Evolutionary conservation across 2,329 filamentous ascomycete species (phyloP), one percentile per base, ranked within the genome.

Genomic region (Cercospora sp.): DNA sequence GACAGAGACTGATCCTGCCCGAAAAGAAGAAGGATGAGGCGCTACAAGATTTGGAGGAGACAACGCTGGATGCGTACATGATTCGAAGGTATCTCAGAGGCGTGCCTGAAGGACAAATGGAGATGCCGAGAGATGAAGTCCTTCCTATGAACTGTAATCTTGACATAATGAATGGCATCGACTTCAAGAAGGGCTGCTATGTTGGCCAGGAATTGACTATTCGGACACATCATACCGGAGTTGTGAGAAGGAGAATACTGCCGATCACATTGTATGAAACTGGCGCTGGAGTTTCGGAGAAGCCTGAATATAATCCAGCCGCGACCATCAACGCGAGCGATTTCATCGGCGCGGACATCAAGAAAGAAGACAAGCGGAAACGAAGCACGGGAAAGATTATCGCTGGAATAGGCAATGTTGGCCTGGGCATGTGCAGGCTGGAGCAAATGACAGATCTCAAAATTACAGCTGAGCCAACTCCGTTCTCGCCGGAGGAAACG

Each of bases 181-280:
- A 97, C 80, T 99, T 95, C 82, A 89, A 89, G 77, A 99, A 99
- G 82, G 95, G 95, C 7, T 99, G 95, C 81, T 99, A 99, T 80
- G 88, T 98, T 7, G 95, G 95, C 0, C 95, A 99, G 81, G 95
- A 99, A 80, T 86, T 99, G 71, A 98, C 95, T 1, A 97, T 98
- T 72, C 90, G 95, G 51, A 99, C 95, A 1, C 91, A 94, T 78
- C 95, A 99, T 80, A 94, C 91, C 12, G 95, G 95, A 24, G 92
- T 99, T 16, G 92, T 99, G 49, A 86, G 95, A 69, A 97, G 97
- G 84, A 87, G 95, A 61, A 88, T 98, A 61, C 79, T 99, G 63
- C 95, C 95, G 0, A 89, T 94, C 37, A 81, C 90, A 71, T 76
- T 97, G 16, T 95, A 94, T 78, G 82, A 81, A 6, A 79, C 78